Evolutionary conservation across 345 rosid species (phyloP).

Genomic region (Camelina neglecta): DNA sequence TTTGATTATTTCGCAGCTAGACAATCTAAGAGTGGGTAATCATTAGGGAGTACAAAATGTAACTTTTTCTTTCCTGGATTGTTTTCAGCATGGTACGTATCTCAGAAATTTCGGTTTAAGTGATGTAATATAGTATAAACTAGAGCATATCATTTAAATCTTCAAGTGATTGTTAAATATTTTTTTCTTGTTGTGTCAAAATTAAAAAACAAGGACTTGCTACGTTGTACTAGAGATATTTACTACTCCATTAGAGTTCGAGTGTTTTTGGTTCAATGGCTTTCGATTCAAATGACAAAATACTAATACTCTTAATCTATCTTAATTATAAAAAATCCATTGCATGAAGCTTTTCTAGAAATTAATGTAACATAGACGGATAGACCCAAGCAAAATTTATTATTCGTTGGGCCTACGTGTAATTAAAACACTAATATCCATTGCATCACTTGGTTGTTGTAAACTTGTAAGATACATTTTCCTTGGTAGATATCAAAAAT

Average conservation of each 20-base stretch:
- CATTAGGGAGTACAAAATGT: background rate
- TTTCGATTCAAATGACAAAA: too few relatives aligned
- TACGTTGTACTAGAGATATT: too few relatives aligned
- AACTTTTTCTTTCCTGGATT: background rate
- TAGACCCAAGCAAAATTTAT: background rate
- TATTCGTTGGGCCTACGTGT: constrained; percentile 10
- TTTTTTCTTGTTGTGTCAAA: too few relatives aligned
- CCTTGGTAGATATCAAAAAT: too few relatives aligned
- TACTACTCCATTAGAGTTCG: background rate
- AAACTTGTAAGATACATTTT: background rate
- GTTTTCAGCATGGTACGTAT: background rate
- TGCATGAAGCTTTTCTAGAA: background rate
- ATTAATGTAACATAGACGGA: background rate
- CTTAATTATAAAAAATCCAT: too few relatives aligned
- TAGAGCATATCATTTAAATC: background rate
- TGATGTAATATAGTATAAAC: background rate
- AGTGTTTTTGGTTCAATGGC: background rate
- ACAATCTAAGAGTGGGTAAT: background rate
- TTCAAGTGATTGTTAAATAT: background rate
- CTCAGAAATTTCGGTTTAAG: background rate
- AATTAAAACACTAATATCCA: background rate
- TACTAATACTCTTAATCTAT: too few relatives aligned
- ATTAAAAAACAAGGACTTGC: background rate
- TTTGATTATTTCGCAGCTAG: background rate
- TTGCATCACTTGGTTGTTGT: background rate